Base-by-base conservation (phyloP, 768 basidiomycete species). In the Suillus bovinus region DNA sequence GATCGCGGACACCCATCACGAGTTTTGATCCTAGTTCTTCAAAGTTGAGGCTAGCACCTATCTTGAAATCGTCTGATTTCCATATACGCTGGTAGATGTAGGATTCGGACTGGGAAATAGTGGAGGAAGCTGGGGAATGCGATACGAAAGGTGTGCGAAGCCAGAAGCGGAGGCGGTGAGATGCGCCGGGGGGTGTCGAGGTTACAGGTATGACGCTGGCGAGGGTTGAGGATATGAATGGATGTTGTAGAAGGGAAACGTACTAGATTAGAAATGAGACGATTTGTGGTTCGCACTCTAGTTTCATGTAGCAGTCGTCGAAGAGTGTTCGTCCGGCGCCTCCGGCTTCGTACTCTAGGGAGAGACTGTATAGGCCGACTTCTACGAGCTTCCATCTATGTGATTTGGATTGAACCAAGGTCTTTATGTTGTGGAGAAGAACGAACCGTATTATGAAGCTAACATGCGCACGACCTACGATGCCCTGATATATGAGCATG, bases 111-210 rank as follows among this genome's bases (percentile, higher is more conserved):
- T 16, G 80, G 77, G 53, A 76, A 27, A 72, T 66, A 69, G 70
- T 17, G 67, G 67, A 60, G 70, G 76, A 44, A 76, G 73, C 36
- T 54, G 70, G 36, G n/a, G 55, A 59, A 4, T 67, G 50, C 72
- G 69, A 47, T 74, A 59, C 27, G 75, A 77, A 71, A 17, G 82
- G 78, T 22, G 81, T 81, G 33, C 83, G 83, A 54, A 87, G 72
- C 88, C 87, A 89, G 46, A 88, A 76, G 27, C 88, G 86, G 42
- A 89, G 71, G 61, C 84, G 81, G 68, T 89, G 87, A 11, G 84
- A 82, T 29, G 86, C 84, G 16, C 84, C 85, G 5, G 73, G 63
- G 1, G 87, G 88, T 1, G 76, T 73, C 54, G 86, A 87, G 17
- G 76, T 72, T 52, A 83, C 76, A 20, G 86, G 86, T 20, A 86